These are phyloP conservation scores for Alloteropsis semialata DNA, from an alignment of 176 grass and related monocot genomes.

Conservation along the genomic window DNA sequence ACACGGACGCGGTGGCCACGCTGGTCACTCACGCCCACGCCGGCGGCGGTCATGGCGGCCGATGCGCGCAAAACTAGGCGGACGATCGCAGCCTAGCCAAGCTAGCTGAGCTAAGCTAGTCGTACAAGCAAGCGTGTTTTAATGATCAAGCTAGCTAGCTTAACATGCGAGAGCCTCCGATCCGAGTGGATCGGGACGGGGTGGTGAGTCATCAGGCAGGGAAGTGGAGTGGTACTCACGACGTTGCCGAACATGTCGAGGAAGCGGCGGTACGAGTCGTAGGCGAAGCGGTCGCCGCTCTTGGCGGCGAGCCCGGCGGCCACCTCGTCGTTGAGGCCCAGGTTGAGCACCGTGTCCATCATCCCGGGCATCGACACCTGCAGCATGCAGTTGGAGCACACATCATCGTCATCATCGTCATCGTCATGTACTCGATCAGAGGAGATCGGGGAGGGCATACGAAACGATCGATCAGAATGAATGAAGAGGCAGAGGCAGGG, in stretches of 20 bases:
- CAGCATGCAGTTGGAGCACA: too few species aligned
- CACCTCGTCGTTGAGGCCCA: constrained; percentile 94
- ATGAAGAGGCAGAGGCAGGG: too few species aligned
- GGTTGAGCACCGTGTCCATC: constrained; percentile 99
- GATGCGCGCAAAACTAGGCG: constrained; percentile 1
- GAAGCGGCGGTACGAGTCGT: constrained; percentile 93
- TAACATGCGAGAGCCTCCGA: not conserved
- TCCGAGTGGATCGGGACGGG: too few species aligned
- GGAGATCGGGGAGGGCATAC: too few species aligned
- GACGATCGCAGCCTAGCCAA: not conserved
- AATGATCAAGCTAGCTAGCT: not conserved
- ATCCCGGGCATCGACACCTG: constrained; percentile 98
- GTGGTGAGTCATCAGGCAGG: not conserved
- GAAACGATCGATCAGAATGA: too few species aligned
- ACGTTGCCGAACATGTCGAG: constrained; percentile 99
- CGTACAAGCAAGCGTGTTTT: not conserved
- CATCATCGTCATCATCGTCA: too few species aligned
- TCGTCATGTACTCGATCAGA: too few species aligned
- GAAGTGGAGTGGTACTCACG: constrained; percentile 34
- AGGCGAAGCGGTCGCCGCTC: constrained; percentile 94
- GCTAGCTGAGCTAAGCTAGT: not conserved
- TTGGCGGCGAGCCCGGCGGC: constrained; percentile 67
- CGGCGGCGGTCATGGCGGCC: not conserved
- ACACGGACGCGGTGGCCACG: not conserved
- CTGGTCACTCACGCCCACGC: not conserved